phyloP scores from a whole-genome alignment of 2,329 filamentous ascomycete species.

The Teratosphaeria zuluensis region DNA sequence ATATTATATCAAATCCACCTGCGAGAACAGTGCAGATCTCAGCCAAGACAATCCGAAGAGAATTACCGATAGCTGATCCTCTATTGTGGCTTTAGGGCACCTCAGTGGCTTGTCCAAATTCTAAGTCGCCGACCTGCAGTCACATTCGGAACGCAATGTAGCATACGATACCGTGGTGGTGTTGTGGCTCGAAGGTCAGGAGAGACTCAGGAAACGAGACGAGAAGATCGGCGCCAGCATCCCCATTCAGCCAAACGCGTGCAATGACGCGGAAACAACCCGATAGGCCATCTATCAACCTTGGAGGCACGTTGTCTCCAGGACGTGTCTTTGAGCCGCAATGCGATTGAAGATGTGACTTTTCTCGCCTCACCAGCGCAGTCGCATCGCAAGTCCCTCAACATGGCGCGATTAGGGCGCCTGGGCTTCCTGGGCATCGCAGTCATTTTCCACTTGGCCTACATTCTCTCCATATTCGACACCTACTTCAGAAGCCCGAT shows the following conservation, averaged over 20 bases:
- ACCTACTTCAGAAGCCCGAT: constrained; percentile 98
- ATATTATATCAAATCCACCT: no score
- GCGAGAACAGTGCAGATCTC: no score
- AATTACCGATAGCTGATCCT: no score
- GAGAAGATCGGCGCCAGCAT: background rate
- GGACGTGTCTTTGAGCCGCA: background rate
- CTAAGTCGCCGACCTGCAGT: no score
- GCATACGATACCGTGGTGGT: background rate
- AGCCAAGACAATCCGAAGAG: no score
- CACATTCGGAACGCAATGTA: no score
- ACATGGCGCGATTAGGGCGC: constrained; percentile 52
- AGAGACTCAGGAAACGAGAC: background rate
- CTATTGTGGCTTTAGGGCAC: no score
- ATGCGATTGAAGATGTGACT: background rate
- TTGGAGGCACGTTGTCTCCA: background rate
- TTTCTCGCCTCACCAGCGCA: background rate
- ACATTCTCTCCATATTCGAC: constrained; percentile 93
- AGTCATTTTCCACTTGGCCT: constrained; percentile 84
- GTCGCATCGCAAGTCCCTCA: constrained; percentile 4
- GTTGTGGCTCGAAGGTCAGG: background rate
- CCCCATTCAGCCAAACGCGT: background rate
- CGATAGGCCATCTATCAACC: background rate
- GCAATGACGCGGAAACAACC: background rate
- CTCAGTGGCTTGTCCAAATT: no score
- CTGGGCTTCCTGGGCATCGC: constrained; percentile 80